Evolutionary conservation across 345 rosid genomes (phyloP).

Genomic region (Anacardium occidentale): DNA sequence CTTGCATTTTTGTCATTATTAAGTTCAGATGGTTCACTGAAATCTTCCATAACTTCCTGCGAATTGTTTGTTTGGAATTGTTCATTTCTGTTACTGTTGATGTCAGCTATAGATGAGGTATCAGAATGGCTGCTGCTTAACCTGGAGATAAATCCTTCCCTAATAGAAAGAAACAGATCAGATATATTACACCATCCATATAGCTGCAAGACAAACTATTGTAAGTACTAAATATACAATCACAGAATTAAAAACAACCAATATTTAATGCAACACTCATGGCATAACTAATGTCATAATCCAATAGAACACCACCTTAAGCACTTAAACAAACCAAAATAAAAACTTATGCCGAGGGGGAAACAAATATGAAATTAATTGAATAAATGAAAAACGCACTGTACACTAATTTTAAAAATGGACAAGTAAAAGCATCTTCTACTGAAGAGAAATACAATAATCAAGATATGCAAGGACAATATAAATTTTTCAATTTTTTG

Average conservation of each 20-base stretch:
- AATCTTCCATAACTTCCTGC: constrained; percentile 29
- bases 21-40: constrained; percentile 35
- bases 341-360: background rate
- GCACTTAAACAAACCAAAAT: background rate
- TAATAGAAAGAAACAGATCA: constrained; percentile 29
- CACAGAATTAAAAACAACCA: background rate
- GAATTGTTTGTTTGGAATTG: constrained; percentile 37
- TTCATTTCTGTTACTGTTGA: constrained; percentile 41
- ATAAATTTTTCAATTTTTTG: background rate
- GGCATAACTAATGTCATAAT: background rate
- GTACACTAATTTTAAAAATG: background rate
- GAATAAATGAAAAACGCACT: background rate
- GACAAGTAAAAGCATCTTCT: background rate
- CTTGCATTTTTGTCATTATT: constrained; percentile 33
- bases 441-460: background rate
- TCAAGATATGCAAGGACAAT: background rate
- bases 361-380: background rate
- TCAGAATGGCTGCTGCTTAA: constrained; percentile 58
- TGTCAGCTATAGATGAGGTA: constrained; percentile 55
- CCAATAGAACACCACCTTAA: background rate
- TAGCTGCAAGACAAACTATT: background rate
- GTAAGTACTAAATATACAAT: constrained; percentile 1
- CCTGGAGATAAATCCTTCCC: constrained; percentile 87
- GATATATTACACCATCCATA: constrained; percentile 13
- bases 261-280: background rate